Percentiles rank a stretch among this genome's conserved stretches.
These are phyloP conservation scores for Thuja plicata DNA, from an alignment of 83 land plant species.

Conservation along the genomic window DNA sequence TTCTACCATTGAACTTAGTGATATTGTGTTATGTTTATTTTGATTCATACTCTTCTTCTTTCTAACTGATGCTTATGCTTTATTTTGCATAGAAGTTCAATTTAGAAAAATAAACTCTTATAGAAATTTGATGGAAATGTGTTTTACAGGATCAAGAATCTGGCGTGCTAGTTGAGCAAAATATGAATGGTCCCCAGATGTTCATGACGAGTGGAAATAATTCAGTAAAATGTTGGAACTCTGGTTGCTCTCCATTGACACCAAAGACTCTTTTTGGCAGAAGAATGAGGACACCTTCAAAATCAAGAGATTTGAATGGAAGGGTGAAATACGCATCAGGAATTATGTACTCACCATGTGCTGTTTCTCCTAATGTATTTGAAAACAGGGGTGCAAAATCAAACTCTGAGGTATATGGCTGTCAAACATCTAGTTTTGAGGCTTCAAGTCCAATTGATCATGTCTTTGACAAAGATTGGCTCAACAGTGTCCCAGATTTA, in stretches of 20 bases:
- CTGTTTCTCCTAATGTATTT: not conserved
- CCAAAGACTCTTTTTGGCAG: conserved; percentile 11
- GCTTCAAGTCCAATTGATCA: conserved; percentile 2
- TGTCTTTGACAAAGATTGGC: conserved; percentile 7
- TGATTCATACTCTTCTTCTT: not conserved
- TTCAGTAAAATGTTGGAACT: not conserved
- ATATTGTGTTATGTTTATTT: not conserved
- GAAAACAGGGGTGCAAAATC: not conserved
- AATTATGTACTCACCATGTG: not conserved
- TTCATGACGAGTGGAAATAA: not conserved
- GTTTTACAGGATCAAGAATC: conserved; percentile 7
- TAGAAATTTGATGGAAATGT: not conserved
- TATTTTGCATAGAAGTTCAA: not conserved
- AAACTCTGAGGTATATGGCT: not conserved
- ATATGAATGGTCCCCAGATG: conserved; percentile 10
- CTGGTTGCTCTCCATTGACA: conserved; percentile 4
- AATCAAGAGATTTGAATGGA: not conserved
- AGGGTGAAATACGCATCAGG: not conserved
- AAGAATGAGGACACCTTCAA: conserved; percentile 11
- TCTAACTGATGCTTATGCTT: not conserved
- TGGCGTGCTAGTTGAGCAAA: conserved; percentile 9
- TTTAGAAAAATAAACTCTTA: not conserved
- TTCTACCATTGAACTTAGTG: not conserved
- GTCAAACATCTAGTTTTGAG: not conserved
- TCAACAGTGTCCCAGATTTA: not conserved